A percentile compares a stretch with the other conserved stretches of the same genome.
phyloP scores from a whole-genome alignment of 768 basidiomycete species.

The Lentinula edodes region DNA sequence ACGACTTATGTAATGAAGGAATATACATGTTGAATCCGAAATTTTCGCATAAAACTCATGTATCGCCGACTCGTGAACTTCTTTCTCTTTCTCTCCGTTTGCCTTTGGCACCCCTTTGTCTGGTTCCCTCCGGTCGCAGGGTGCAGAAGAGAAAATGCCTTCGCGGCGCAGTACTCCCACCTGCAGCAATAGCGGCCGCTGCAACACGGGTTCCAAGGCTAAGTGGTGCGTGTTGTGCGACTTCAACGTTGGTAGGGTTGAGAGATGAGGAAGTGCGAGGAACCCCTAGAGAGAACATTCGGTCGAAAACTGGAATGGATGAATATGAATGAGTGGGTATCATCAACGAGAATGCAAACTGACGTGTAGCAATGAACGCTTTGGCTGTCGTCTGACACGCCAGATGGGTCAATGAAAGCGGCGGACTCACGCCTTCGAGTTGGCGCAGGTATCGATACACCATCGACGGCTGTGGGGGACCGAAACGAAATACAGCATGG shows the following conservation, averaged over 20 bases:
- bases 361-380: slow-evolving; percentile 81
- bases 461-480: slow-evolving; percentile 87
- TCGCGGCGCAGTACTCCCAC: slow-evolving; percentile 62
- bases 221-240: background rate
- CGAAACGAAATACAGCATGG: slow-evolving; percentile 81
- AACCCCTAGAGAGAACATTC: slow-evolving; percentile 84
- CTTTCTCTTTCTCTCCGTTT: background rate
- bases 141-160: slow-evolving; percentile 83
- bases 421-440: slow-evolving; percentile 87
- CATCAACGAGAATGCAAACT: slow-evolving; percentile 18
- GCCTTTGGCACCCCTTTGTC: slow-evolving; percentile 25
- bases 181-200: slow-evolving; percentile 52
- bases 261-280: slow-evolving; percentile 67
- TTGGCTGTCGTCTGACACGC: slow-evolving; percentile 87
- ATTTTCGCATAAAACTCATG: background rate
- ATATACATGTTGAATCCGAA: too few species aligned
- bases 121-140: slow-evolving; percentile 54
- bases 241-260: slow-evolving; percentile 28
- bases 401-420: slow-evolving; percentile 79
- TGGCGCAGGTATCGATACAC: slow-evolving; percentile 88
- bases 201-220: slow-evolving; percentile 53
- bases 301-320: slow-evolving; percentile 62
- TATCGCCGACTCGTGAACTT: background rate
- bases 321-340: slow-evolving; percentile 3
- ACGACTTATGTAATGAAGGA: too few species aligned